A percentile compares a stretch with the other conserved stretches of the same genome.
Evolutionary conservation across 257 asterid genomes (phyloP).

Genomic region (Petunia axillaris): DNA sequence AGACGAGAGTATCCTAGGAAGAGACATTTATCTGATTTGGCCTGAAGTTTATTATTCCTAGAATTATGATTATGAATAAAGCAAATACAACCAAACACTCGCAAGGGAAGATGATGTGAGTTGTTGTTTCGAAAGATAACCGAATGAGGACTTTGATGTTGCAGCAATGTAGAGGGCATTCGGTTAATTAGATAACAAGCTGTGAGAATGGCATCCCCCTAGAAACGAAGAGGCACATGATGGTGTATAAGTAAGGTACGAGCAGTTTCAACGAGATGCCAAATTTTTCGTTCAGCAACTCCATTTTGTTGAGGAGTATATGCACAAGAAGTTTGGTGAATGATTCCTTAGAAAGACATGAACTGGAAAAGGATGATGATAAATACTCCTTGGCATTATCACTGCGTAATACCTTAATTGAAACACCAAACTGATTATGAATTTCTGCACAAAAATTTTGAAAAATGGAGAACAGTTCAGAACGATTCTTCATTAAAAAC

Average conservation of each 20-base stretch:
- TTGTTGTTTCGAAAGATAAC: neutral
- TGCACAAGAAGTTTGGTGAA: neutral
- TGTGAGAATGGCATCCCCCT: constrained; percentile 6
- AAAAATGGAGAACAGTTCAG: neutral
- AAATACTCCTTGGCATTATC: constrained; percentile 16
- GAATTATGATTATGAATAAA: no score
- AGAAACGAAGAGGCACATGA: neutral
- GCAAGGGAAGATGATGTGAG: neutral
- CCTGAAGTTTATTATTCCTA: neutral
- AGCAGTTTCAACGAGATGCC: neutral
- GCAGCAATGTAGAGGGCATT: neutral
- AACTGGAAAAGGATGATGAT: neutral
- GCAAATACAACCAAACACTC: no score
- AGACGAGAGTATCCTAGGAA: neutral
- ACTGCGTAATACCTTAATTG: neutral
- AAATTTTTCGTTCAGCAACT: neutral
- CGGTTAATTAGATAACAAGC: constrained; percentile 1
- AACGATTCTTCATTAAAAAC: neutral
- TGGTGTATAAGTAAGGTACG: neutral
- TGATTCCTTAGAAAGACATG: neutral
- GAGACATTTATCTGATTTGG: neutral
- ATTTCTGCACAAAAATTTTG: neutral
- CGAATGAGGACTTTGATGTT: neutral
- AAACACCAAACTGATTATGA: neutral
- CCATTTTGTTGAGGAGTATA: constrained; percentile 9